phyloP scores from a whole-genome alignment of 805 yeast species.

The Barnettozyma sucrosica region DNA sequence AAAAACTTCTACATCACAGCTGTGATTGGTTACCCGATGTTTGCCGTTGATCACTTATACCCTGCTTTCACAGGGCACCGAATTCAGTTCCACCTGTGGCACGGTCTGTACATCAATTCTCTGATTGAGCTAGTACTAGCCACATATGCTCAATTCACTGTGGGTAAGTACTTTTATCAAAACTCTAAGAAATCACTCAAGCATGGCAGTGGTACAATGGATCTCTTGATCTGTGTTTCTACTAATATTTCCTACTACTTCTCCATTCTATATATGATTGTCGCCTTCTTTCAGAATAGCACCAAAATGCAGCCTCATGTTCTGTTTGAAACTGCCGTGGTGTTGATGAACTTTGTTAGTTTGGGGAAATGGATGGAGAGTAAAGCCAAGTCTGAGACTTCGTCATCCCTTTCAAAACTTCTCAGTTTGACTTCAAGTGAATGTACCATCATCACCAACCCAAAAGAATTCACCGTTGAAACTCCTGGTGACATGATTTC shows the following conservation, averaged over 20 bases:
- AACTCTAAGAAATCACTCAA: constrained; percentile 60
- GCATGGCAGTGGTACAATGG: constrained; percentile 84
- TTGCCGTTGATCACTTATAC: constrained; percentile 41
- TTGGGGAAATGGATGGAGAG: constrained; percentile 90
- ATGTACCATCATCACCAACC: constrained; percentile 56
- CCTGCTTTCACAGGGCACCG: constrained; percentile 33
- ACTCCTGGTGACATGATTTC: constrained; percentile 32
- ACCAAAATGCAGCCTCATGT: constrained; percentile 50
- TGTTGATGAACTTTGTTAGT: constrained; percentile 79
- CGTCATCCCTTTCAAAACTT: constrained; percentile 77
- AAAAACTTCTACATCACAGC: constrained; percentile 46
- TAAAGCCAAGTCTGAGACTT: constrained; percentile 89
- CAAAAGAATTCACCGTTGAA: constrained; percentile 17
- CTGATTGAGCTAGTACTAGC: constrained; percentile 54
- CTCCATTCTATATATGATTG: constrained; percentile 57
- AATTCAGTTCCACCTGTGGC: constrained; percentile 29
- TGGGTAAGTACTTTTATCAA: constrained; percentile 64
- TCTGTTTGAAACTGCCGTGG: constrained; percentile 79
- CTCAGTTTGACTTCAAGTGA: constrained; percentile 75
- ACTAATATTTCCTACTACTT: constrained; percentile 74
- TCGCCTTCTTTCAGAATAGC: constrained; percentile 39
- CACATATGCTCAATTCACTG: constrained; percentile 48
- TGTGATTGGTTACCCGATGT: constrained; percentile 57
- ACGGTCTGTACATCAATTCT: constrained; percentile 62
- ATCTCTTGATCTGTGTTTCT: constrained; percentile 77